Base-by-base conservation (phyloP, 345 rosid genomes). In the Linum lewisii region DNA sequence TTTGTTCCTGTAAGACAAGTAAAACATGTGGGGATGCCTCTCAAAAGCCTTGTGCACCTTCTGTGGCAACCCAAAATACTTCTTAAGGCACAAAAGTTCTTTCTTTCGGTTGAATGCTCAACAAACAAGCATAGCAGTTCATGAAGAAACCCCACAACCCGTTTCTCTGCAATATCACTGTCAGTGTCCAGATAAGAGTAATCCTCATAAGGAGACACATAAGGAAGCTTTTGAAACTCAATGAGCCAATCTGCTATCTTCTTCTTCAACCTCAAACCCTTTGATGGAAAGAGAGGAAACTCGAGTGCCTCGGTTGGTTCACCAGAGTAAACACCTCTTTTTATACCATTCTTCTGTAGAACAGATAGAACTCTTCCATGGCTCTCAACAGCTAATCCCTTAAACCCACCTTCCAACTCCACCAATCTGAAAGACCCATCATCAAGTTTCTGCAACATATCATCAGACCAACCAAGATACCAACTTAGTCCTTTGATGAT, bases 61-160 rank as follows among this genome's bases (percentile, higher is more conserved):
- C 57, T 72, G 75, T 6, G 75, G 75, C 62, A 90, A 81, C 16
- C 89, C 89, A 21, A 82, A 86, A 61, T 69, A 66, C 69, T 91
- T 84, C 78, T 83, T 85, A 24, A 88, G 83, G 51, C 93, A 85
- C 51, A 85, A 65, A 47, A 88, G 77, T 73, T 88, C 71, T 77
- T 85, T 81, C 96, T 82, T 65, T 85, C 85, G 0, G 86, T 87
- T 0, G 97, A 82, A 73, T 87, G 87, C 53, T 88, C 98, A 3
- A 91, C 98, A 62, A 91, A 91, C 36, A 87, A 72, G 63, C 81
- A 74, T 51, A 91, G 84, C 78, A 91, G 49, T 36, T 91, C 96
- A 50, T 88, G 98, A 64, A 91, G 85, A 79, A 88, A 73, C 38
- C 90, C 97, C 66, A 77, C 94, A 58, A 85, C 81, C 63, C 96